phyloP scores from a whole-genome alignment of 768 basidiomycete genomes.

The Stropharia rugosoannulata region DNA sequence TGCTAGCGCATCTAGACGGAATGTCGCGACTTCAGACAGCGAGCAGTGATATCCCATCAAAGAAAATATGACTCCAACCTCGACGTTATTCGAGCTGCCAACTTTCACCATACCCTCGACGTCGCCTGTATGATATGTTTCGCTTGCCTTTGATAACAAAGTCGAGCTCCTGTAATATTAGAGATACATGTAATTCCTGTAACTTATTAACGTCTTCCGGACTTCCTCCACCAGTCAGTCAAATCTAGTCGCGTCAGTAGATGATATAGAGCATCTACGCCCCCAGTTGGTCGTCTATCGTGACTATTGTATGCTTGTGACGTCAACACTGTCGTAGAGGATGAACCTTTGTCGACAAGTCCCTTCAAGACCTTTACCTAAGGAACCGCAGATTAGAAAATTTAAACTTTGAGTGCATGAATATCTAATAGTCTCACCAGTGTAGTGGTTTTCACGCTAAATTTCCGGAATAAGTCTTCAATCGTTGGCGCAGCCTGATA shows the following conservation, averaged over 20 bases:
- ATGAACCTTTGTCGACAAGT: slow-evolving; percentile 50
- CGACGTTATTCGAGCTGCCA: no score
- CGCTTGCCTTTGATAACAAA: not conserved
- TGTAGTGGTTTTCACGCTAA: slow-evolving; percentile 51
- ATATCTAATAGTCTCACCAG: slow-evolving; percentile 46
- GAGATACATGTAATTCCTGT: not conserved
- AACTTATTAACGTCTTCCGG: slow-evolving; percentile 1
- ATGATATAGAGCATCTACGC: slow-evolving; percentile 53
- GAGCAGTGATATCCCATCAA: not conserved
- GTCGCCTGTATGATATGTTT: not conserved
- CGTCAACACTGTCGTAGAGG: slow-evolving; percentile 20
- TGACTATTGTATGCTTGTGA: slow-evolving; percentile 25
- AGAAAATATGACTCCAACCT: not conserved
- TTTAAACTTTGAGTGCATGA: not conserved
- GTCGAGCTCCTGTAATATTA: not conserved
- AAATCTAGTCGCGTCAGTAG: slow-evolving; percentile 53
- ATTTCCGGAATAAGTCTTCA: slow-evolving; percentile 52
- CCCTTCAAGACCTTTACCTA: slow-evolving; percentile 58
- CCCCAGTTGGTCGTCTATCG: slow-evolving; percentile 42
- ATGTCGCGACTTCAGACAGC: slow-evolving; percentile 7
- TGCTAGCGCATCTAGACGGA: slow-evolving; percentile 11
- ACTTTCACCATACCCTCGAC: no score
- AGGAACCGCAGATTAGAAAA: slow-evolving; percentile 4
- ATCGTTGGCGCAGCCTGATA: slow-evolving; percentile 60
- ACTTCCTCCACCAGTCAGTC: slow-evolving; percentile 55